phyloP scores from a whole-genome alignment of 2,329 filamentous ascomycete genomes.

The Pestalotiopsis sp. region DNA sequence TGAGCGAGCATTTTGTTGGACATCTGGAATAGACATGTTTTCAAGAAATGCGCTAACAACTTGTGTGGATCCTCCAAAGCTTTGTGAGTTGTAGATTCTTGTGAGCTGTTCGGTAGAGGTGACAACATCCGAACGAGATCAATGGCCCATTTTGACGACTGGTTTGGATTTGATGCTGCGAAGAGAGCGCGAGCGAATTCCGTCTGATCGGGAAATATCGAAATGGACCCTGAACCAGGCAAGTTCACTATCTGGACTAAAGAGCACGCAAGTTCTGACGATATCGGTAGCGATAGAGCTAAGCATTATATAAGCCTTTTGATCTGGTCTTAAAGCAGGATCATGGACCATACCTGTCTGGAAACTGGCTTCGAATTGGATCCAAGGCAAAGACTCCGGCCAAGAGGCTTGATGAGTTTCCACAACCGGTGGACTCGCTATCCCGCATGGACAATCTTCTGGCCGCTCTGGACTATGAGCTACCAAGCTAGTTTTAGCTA shows the following conservation, averaged over 20 bases:
- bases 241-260: accelerated
- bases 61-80: background rate
- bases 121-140: no score
- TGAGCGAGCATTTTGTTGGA: background rate
- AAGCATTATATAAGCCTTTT: background rate
- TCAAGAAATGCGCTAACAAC: background rate
- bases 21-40: background rate
- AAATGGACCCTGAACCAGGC: background rate
- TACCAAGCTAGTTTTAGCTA: background rate
- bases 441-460: background rate
- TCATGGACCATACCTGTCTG: background rate
- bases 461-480: background rate
- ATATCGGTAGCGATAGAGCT: background rate
- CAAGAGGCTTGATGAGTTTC: background rate
- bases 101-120: background rate
- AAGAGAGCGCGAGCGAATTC: no score
- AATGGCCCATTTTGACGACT: no score
- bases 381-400: background rate
- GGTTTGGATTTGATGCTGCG: no score
- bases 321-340: accelerated
- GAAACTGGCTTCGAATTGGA: background rate
- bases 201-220: no score
- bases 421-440: background rate
- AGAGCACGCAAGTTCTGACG: background rate
- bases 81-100: background rate